Base-by-base conservation (phyloP, 2,329 filamentous ascomycete genomes). In the Allantophomopsis cytisporea region DNA sequence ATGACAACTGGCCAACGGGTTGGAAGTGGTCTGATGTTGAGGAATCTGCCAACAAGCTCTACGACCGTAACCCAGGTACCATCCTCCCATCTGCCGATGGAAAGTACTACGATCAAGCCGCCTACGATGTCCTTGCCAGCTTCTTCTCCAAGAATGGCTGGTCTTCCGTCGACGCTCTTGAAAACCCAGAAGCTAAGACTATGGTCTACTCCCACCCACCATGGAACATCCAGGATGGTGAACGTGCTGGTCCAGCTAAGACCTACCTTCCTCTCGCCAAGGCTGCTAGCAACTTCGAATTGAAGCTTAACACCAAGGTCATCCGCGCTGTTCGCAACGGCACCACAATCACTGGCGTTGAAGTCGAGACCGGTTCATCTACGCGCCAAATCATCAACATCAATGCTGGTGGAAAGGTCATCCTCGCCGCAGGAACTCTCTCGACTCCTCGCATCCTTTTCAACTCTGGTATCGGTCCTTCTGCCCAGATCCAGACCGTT, bases 21-120 rank as follows among this genome's bases (percentile, higher is more conserved):
- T 85, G 80, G 80, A 76, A 78, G 56, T 64, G 71, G 16, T 53
- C 60, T 7, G 76, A 83, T 46, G 67, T 83, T 51, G 59, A 61
- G 41, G 54, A 59, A 17, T 70, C 78, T 2, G 71, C 74, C 11
- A 59, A 69, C 31, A 68, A 71, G 31, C 71, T 77, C 8, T 84
- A 83, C 54, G 60, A 63, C 32, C 70, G 79, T 11, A 83, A 83
- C 44, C 76, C 76, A 0, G 79, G 78, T 30, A 83, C 76, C 0
- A 69, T 68, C 28, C 60, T 61, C 32, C 77, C 80, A 1, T 83
- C 76, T 0, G 60, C 62, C 45, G 77, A 85, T 50, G 73, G 72
- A 36, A 64, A 73, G 52, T 63, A 70, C 21, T 83, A 83, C 57
- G 66, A 73, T 17, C 70, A 76, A 39, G 65, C 77, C 44, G 73